Conservation (phyloP, 352 stramenopile genomes). For the Phytophthora melonis region DNA sequence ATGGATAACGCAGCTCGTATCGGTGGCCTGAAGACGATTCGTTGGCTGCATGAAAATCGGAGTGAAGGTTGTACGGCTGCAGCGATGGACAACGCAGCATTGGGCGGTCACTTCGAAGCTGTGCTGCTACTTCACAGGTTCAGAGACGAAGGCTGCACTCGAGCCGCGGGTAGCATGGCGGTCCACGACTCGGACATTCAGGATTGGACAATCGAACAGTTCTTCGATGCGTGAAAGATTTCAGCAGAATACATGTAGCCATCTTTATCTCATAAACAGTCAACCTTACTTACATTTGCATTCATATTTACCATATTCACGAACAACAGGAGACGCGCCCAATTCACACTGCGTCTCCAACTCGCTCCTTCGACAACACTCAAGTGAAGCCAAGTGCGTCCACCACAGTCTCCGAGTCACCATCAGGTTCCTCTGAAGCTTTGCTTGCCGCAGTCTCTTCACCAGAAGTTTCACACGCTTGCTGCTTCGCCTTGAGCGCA, state of each 20-base stretch:
- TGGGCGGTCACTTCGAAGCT: slow-evolving; percentile 12
- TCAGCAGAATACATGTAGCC: too few relatives aligned
- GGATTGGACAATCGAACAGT: too few relatives aligned
- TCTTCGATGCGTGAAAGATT: too few relatives aligned
- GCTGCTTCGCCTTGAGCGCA: not conserved
- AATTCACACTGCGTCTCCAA: not conserved
- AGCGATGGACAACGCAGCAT: slow-evolving; percentile 8
- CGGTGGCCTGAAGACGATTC: slow-evolving; percentile 5
- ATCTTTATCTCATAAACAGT: too few relatives aligned
- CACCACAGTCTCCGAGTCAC: not conserved
- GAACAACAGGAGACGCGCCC: too few relatives aligned
- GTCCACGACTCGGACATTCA: too few relatives aligned
- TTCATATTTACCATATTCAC: too few relatives aligned
- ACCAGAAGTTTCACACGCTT: not conserved
- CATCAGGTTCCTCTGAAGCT: not conserved
- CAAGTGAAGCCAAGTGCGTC: not conserved
- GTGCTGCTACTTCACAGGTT: slow-evolving; percentile 12
- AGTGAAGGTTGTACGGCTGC: slow-evolving; percentile 26
- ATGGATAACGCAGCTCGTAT: not conserved
- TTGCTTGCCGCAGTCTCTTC: not conserved
- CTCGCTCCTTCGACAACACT: not conserved
- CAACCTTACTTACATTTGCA: too few relatives aligned
- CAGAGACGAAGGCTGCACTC: slow-evolving; percentile 18
- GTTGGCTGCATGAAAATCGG: slow-evolving; percentile 19
- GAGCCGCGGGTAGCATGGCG: too few relatives aligned